Conservation (phyloP, 2,329 filamentous ascomycete species). For the Aspergillus pseudotamarii region DNA sequence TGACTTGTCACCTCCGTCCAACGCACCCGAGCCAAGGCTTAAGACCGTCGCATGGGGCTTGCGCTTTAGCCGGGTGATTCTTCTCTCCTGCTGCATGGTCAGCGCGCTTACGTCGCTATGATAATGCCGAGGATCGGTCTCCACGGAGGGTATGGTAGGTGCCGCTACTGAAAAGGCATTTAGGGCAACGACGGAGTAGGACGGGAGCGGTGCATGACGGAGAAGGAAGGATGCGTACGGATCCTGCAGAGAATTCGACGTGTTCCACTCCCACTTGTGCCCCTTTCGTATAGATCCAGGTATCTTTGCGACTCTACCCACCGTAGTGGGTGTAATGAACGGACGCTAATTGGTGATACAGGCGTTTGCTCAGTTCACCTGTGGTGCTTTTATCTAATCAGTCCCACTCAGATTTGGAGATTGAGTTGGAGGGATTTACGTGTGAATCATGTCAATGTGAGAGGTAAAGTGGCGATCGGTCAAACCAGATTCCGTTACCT, state of each 20-base stretch:
- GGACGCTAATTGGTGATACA: not conserved
- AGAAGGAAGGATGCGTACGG: conserved; percentile 5
- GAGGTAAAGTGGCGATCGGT: not conserved
- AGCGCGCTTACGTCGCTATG: conserved; percentile 5
- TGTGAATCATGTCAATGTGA: not conserved
- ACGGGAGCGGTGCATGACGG: not conserved
- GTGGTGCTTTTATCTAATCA: conserved; percentile 1
- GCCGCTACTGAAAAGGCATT: not conserved
- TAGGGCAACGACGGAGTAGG: not conserved
- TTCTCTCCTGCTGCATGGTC: conserved; percentile 6
- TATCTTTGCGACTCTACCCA: not conserved
- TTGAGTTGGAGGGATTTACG: not conserved
- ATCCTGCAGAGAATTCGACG: conserved; percentile 14
- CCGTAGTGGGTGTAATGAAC: not conserved
- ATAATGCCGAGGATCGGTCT: conserved; percentile 9
- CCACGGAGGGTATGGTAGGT: not conserved
- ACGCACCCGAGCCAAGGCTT: conserved; percentile 4
- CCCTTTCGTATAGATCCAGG: conserved; percentile 7
- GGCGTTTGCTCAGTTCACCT: not conserved
- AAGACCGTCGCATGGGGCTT: not conserved
- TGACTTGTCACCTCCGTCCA: conserved; percentile 13
- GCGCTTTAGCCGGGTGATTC: not conserved
- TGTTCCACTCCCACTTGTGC: conserved; percentile 16
- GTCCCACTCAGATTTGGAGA: not conserved
- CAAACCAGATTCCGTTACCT: not conserved